phyloP scores from a whole-genome alignment of 2,329 filamentous ascomycete species.

The Ceratocystis eucalypticola region DNA sequence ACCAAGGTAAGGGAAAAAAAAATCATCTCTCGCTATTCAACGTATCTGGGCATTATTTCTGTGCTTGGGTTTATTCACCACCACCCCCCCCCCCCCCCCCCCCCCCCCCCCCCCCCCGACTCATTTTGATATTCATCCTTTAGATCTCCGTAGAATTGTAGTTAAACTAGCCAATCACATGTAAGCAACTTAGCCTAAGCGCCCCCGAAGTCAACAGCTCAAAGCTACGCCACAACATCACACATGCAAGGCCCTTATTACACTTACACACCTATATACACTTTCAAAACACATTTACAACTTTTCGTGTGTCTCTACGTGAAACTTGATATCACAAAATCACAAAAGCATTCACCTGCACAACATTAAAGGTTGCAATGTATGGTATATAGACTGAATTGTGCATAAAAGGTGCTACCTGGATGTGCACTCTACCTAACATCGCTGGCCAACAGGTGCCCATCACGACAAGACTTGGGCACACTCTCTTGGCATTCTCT shows the following conservation, averaged over 20 bases:
- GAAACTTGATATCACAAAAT: background rate
- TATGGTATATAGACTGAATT: background rate
- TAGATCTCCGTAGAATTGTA: background rate
- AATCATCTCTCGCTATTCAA: too few species aligned
- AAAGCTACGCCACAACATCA: background rate
- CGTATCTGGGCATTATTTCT: background rate
- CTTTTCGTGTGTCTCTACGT: background rate
- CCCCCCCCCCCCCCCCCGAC: too few species aligned
- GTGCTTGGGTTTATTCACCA: background rate
- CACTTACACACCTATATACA: background rate
- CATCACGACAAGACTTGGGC: background rate
- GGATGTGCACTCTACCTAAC: background rate
- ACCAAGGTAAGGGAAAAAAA: too few species aligned
- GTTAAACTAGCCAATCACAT: conserved; percentile 8
- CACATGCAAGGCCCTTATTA: background rate
- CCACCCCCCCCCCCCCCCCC: too few species aligned
- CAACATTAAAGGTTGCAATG: background rate
- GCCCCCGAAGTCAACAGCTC: background rate
- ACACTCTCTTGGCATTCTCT: background rate
- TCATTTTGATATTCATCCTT: background rate
- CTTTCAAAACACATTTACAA: background rate
- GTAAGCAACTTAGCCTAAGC: conserved; percentile 7
- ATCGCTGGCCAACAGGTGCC: background rate
- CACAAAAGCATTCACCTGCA: background rate
- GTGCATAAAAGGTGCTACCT: background rate